Conservation (phyloP, 192 early-diverging fungal species). For the Spinellus fusiger region DNA sequence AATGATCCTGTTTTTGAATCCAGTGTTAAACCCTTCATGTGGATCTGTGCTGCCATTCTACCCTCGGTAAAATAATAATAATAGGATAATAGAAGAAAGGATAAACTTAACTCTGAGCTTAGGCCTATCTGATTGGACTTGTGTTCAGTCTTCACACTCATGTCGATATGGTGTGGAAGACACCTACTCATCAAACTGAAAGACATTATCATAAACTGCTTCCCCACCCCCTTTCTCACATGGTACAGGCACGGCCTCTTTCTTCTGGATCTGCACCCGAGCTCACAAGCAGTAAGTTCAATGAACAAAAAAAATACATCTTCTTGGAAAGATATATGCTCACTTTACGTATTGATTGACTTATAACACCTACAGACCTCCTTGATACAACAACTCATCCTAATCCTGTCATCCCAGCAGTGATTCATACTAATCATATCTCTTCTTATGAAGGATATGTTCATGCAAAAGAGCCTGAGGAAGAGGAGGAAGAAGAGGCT, state of each 20-base stretch:
- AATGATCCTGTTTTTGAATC: conserved; percentile 77
- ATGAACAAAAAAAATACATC: neutral
- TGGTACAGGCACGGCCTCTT: neutral
- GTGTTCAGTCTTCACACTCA: conserved; percentile 93
- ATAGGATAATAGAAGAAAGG: no score
- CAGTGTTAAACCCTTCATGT: conserved; percentile 82
- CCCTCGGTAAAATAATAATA: conserved; percentile 57
- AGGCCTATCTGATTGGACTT: conserved; percentile 83
- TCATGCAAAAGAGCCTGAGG: conserved; percentile 50
- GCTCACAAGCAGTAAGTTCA: neutral
- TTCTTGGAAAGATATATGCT: neutral
- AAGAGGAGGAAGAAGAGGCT: conserved; percentile 52
- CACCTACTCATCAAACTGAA: conserved; percentile 15
- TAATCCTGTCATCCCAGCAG: neutral
- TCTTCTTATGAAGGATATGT: conserved; percentile 2
- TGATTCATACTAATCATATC: neutral
- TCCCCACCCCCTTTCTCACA: conserved; percentile 41
- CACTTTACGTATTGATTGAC: no score
- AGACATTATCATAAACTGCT: conserved; percentile 41
- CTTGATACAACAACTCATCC: neutral
- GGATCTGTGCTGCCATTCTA: conserved; percentile 74
- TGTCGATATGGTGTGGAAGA: conserved; percentile 65
- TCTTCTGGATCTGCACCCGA: neutral
- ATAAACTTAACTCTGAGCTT: conserved; percentile 17
- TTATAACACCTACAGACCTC: no score